phyloP scores from a whole-genome alignment of 805 yeast species.

The Metschnikowia vanudenii region DNA sequence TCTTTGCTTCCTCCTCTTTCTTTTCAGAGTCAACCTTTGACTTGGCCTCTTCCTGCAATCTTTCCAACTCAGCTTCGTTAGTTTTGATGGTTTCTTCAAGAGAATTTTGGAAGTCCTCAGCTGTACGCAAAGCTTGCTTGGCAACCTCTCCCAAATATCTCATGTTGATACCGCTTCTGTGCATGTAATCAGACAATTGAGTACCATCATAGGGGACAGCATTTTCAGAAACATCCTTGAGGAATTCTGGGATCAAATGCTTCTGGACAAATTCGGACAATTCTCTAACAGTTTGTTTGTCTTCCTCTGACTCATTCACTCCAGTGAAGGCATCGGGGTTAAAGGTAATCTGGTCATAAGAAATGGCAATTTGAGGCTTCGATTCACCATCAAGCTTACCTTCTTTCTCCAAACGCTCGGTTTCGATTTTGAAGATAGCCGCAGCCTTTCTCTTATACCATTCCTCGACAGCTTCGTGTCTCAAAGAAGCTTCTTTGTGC shows the following conservation, averaged over 20 bases:
- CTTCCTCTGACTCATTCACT: slow-evolving; percentile 42
- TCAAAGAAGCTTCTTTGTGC: slow-evolving; percentile 71
- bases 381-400: slow-evolving; percentile 36
- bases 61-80: slow-evolving; percentile 28
- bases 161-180: slow-evolving; percentile 80
- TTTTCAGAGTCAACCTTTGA: not conserved
- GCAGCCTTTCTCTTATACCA: slow-evolving; percentile 81
- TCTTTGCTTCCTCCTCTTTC: slow-evolving; percentile 3
- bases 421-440: slow-evolving; percentile 47
- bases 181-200: slow-evolving; percentile 68
- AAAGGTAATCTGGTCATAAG: slow-evolving; percentile 53
- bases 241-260: slow-evolving; percentile 59
- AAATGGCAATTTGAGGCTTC: slow-evolving; percentile 52
- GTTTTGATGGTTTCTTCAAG: slow-evolving; percentile 23
- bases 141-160: slow-evolving; percentile 79
- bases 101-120: slow-evolving; percentile 13
- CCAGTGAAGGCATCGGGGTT: slow-evolving; percentile 77
- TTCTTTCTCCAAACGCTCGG: slow-evolving; percentile 43
- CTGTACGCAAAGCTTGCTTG: slow-evolving; percentile 26
- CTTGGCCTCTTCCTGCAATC: slow-evolving; percentile 18
- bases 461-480: slow-evolving; percentile 86
- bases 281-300: slow-evolving; percentile 63
- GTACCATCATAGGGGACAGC: slow-evolving; percentile 78
- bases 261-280: slow-evolving; percentile 62
- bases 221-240: slow-evolving; percentile 53